These are phyloP conservation scores for Artomyces pyxidatus DNA, from an alignment of 768 basidiomycete species.

Conservation along the genomic window DNA sequence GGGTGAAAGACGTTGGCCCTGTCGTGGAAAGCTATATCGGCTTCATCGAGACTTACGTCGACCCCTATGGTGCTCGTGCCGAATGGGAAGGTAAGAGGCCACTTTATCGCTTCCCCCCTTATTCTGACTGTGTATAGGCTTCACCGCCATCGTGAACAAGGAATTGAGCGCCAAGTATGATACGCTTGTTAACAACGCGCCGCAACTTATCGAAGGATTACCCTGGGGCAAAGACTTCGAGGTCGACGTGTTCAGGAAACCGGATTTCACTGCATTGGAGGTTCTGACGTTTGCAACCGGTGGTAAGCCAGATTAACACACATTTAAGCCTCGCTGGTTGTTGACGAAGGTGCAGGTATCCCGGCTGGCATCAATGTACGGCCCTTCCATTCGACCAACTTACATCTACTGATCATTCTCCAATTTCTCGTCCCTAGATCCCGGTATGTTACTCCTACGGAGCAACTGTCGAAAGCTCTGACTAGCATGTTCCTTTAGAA, in stretches of 20 bases:
- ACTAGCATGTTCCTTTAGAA: too few species aligned
- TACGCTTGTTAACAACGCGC: conserved; percentile 64
- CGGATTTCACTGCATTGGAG: conserved; percentile 83
- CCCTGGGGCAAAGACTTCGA: conserved; percentile 63
- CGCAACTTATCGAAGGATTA: conserved; percentile 68
- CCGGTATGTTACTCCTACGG: not conserved
- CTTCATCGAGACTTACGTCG: conserved; percentile 73
- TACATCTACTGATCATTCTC: not conserved
- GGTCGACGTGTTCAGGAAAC: conserved; percentile 64
- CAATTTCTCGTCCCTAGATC: not conserved
- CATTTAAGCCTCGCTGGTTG: not conserved
- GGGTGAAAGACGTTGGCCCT: conserved; percentile 85
- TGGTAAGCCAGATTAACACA: conserved; percentile 33
- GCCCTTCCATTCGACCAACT: conserved; percentile 2
- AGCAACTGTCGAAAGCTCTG: too few species aligned
- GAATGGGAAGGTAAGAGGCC: conserved; percentile 73
- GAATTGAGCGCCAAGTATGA: conserved; percentile 77
- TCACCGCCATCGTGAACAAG: conserved; percentile 86
- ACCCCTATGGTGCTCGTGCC: conserved; percentile 85
- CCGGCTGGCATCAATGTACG: conserved; percentile 80
- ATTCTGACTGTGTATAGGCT: conserved; percentile 40
- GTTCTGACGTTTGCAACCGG: conserved; percentile 78
- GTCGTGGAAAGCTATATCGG: conserved; percentile 87
- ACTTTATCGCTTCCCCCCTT: not conserved
- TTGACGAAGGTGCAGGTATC: conserved; percentile 41